Base-by-base conservation (phyloP, 192 early-diverging fungal genomes). In the Geosiphon pyriformis region DNA sequence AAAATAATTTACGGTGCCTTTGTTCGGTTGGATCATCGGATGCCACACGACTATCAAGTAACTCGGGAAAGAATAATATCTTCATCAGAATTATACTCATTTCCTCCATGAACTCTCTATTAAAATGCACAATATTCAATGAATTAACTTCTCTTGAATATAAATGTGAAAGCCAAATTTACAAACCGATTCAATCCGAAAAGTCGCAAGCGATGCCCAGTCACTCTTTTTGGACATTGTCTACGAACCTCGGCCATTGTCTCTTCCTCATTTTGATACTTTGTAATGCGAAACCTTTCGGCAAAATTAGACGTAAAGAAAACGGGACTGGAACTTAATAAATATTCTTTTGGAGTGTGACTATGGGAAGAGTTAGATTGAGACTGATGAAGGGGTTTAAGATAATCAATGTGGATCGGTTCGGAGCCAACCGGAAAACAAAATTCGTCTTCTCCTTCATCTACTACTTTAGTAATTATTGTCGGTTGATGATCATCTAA, bases 121-220 rank as follows among this genome's bases (percentile, higher is more conserved):
- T 31, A 6, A 60, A 31, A 37, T 30, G 55, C 10, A 57, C 55
- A 22, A 8, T 12, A 47, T 18, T 47, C 18, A 47, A 18, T 47
- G 18, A 8, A 18, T 12, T 18, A 47, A 8, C 8, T 47, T 8
- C 18, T 18, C 8, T 8, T 18, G 10, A 47, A 47, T 18, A 47
- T 18, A 18, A 8, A 47, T 47, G 10, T 47, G 8, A n/a, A 6
- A 42, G 15, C 15, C 37, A 42, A 42, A 54, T 54, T 7, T 23
- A 34, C 61, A 11, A 3, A 47, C 61, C 61, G 32, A 61, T 81
- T 80, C 20, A 82, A 61, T 15, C 80, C 80, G 10, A 83, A 72
- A 25, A 82, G 63, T 18, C 80, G 37, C 49, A 82, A 54, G 17
- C 70, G 68, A 20, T 78, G 57, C 8, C 29, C 47, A 37, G 61